These are phyloP conservation scores for Cucumis sativus DNA, from an alignment of 306 rosid species.

Conservation along the genomic window DNA sequence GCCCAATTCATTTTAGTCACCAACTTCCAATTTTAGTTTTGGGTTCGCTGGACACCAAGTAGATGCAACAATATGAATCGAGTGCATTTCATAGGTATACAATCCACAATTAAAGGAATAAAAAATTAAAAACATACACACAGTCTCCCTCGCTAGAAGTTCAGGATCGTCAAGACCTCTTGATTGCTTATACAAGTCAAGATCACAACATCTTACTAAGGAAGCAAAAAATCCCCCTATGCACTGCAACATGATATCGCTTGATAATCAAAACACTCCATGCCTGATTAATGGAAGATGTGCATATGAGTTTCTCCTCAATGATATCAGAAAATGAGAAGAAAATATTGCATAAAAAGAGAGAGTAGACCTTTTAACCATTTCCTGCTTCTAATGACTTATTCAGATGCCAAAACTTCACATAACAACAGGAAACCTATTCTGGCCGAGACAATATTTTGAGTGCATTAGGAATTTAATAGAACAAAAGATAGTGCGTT, in stretches of 20 bases:
- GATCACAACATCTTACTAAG: slow-evolving; percentile 56
- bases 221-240: slow-evolving; percentile 57
- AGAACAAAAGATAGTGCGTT: background rate
- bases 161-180: slow-evolving; percentile 87
- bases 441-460: background rate
- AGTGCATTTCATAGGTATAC: background rate
- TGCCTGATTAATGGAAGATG: slow-evolving; percentile 3
- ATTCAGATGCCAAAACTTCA: slow-evolving; percentile 3
- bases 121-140: slow-evolving; percentile 45
- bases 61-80: background rate
- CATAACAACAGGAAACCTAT: background rate
- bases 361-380: slow-evolving; percentile 3
- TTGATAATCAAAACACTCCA: slow-evolving; percentile 8
- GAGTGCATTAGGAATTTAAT: background rate
- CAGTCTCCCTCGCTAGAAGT: slow-evolving; percentile 83
- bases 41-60: background rate
- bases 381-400: background rate
- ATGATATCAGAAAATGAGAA: background rate
- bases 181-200: slow-evolving; percentile 61
- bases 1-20: background rate
- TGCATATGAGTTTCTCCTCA: background rate
- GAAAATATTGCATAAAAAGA: background rate
- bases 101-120: slow-evolving; percentile 5
- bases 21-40: background rate
- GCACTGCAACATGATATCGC: slow-evolving; percentile 37